Base-by-base conservation (phyloP, 768 basidiomycete species). In the Austroboletus festivus region DNA sequence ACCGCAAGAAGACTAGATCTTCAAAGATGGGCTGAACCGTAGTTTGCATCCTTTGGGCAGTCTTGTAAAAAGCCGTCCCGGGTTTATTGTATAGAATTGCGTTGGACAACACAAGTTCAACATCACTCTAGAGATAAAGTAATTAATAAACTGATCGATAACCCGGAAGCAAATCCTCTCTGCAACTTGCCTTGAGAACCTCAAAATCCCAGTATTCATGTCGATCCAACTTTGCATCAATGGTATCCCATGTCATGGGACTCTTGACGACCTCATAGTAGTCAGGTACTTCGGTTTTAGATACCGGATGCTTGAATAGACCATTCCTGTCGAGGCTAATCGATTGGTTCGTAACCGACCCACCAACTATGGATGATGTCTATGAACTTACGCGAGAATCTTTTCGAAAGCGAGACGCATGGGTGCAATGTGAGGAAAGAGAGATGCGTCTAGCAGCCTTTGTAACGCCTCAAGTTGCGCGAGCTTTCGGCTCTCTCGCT, bases 241-340 rank as follows among this genome's bases (percentile, higher is more conserved):
- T 95, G 23, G 74, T 76, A 12, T 74, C 75, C 83, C 94, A 93
- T 51, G 85, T 86, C 91, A 96, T 96, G 0, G 96, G 96, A 4
- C 77, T 72, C 58, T 82, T 77, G 59, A 99, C 77, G 30, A 96
- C 73, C 39, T 91, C 86, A 60, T 87, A 92, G 64, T 99, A 99
- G 61, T 97, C 94, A 1, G 89, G 89, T 0, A 94, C 91, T 34
- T 87, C 81, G 1, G 69, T 71, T 55, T 74, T 83, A 35, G 83
- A 85, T 31, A 97, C 93, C 0, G 94, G 92, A 51, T 85, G 80
- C 50, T 81, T 80, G 70, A 98, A 98, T 52, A 83, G 76, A 38
- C 84, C 85, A 5, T 78, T 71, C 16, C 80, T 78, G 62, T 97
- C 93, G 41, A 79, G 61, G 8, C 93, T 95, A 28, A n/a, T 28